Evolutionary conservation across 2,329 filamentous ascomycete species (phyloP).

Genomic region (Xylariaceae sp.): DNA sequence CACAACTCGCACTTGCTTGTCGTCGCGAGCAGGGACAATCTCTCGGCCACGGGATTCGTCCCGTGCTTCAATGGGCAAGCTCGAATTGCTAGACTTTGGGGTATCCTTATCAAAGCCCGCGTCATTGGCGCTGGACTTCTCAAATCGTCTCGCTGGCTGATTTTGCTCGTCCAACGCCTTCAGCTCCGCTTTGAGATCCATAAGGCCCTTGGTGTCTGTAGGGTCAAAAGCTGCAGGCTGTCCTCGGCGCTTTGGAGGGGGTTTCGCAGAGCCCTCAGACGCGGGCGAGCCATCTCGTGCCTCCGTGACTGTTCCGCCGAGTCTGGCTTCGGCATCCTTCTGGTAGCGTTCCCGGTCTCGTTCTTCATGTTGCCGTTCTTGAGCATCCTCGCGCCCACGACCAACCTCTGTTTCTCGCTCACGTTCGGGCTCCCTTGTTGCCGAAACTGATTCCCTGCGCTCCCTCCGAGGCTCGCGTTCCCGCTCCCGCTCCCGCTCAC

Average conservation of each 20-base stretch:
- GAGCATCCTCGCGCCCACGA: conserved; percentile 7
- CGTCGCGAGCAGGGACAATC: conserved; percentile 24
- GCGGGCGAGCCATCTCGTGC: conserved; percentile 31
- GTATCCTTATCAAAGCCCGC: conserved; percentile 8
- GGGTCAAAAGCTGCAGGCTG: conserved; percentile 40
- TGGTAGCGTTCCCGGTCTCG: conserved; percentile 23
- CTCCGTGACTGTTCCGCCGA: conserved; percentile 15
- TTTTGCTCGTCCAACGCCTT: conserved; percentile 32
- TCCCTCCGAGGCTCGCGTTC: conserved; percentile 10
- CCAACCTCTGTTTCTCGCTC: conserved; percentile 16
- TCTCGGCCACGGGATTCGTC: conserved; percentile 32
- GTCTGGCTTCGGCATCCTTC: conserved; percentile 31
- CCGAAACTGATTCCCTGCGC: conserved; percentile 2
- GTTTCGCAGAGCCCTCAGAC: conserved; percentile 32
- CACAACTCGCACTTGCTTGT: conserved; percentile 58
- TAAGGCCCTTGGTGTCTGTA: conserved; percentile 43
- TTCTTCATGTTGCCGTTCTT: too few species aligned
- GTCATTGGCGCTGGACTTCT: conserved; percentile 12
- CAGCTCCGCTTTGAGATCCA: conserved; percentile 42
- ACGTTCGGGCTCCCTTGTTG: conserved; percentile 7
- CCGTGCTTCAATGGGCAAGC: conserved; percentile 8
- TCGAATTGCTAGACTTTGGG: conserved; percentile 7
- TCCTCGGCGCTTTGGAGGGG: conserved; percentile 29
- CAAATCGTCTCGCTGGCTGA: conserved; percentile 17
- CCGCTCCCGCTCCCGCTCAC: conserved; percentile 12